Percentiles rank a stretch among this genome's conserved stretches.
Conservation (phyloP, 352 stramenopile species). For the Phytophthora uliginosa region DNA sequence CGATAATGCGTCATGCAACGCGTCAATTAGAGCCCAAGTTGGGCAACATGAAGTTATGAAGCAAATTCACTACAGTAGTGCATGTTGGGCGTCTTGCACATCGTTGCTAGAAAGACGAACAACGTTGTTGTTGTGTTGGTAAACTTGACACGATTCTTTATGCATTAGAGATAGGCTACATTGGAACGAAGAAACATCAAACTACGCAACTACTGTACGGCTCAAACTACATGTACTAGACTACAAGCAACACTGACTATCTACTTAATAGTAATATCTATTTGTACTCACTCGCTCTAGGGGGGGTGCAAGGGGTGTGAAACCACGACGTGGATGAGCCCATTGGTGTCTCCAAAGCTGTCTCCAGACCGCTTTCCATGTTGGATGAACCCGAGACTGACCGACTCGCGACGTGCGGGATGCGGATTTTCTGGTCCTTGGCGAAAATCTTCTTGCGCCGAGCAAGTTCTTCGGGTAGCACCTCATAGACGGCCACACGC, state of each 20-base stretch:
- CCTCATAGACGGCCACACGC: constrained; percentile 46
- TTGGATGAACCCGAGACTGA: constrained; percentile 35
- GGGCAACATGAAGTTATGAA: constrained; percentile 23
- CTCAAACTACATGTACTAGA: not conserved
- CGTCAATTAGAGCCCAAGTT: constrained; percentile 23
- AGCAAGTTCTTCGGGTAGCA: constrained; percentile 39
- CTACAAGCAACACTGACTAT: constrained; percentile 20
- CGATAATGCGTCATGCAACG: not conserved
- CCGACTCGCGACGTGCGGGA: constrained; percentile 31
- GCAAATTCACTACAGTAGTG: constrained; percentile 3
- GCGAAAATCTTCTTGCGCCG: constrained; percentile 46
- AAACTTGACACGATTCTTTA: too few species aligned
- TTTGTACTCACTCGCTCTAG: constrained; percentile 14
- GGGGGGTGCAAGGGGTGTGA: constrained; percentile 32
- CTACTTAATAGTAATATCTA: constrained; percentile 14
- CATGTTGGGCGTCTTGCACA: too few species aligned
- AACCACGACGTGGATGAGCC: constrained; percentile 38
- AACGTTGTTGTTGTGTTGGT: too few species aligned
- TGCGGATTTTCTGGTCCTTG: constrained; percentile 37
- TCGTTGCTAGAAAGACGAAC: not conserved
- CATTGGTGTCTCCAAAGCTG: constrained; percentile 29
- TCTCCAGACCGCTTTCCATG: constrained; percentile 32
- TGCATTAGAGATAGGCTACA: too few species aligned
- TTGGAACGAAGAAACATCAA: constrained; percentile 4
- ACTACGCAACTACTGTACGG: constrained; percentile 8